These are phyloP conservation scores for Diplogelasinospora grovesii DNA, from an alignment of 495 filamentous ascomycete genomes.

Conservation along the genomic window DNA sequence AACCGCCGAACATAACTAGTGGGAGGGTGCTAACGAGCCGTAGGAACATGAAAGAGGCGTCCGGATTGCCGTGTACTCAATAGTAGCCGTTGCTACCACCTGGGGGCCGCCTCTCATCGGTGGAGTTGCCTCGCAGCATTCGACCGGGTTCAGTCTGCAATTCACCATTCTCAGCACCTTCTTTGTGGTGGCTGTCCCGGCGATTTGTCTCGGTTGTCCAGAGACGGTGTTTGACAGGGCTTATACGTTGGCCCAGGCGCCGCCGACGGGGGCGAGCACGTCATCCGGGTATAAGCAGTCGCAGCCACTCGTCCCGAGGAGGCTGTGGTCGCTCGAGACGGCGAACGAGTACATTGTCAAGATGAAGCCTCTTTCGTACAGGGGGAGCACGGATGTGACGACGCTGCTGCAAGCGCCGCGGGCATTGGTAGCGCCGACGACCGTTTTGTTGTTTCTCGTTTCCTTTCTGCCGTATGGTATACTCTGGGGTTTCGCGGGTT, in stretches of 20 bases:
- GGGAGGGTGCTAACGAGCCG: constrained; percentile 16
- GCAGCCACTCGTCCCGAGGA: constrained; percentile 24
- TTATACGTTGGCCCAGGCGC: constrained; percentile 20
- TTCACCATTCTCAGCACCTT: constrained; percentile 42
- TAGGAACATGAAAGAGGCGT: constrained; percentile 43
- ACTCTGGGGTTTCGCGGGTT: constrained; percentile 36
- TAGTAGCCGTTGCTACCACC: constrained; percentile 37
- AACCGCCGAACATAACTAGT: not conserved
- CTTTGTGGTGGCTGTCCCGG: constrained; percentile 36
- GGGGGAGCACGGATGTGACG: constrained; percentile 13
- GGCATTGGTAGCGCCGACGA: constrained; percentile 40
- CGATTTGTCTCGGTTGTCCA: constrained; percentile 39
- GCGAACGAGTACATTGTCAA: constrained; percentile 27
- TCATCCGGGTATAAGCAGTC: constrained; percentile 19
- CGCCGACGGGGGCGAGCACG: constrained; percentile 17
- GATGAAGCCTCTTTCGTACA: constrained; percentile 35
- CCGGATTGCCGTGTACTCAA: constrained; percentile 31
- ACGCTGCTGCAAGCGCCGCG: constrained; percentile 34
- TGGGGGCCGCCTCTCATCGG: constrained; percentile 45
- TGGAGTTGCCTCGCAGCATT: constrained; percentile 33
- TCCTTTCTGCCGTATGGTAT: constrained; percentile 34
- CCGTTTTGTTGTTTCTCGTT: constrained; percentile 34
- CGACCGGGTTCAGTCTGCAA: constrained; percentile 33
- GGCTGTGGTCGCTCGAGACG: constrained; percentile 23
- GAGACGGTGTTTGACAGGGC: constrained; percentile 43